Conservation (phyloP, 495 filamentous ascomycete species). For the Cladorrhinum samala region DNA sequence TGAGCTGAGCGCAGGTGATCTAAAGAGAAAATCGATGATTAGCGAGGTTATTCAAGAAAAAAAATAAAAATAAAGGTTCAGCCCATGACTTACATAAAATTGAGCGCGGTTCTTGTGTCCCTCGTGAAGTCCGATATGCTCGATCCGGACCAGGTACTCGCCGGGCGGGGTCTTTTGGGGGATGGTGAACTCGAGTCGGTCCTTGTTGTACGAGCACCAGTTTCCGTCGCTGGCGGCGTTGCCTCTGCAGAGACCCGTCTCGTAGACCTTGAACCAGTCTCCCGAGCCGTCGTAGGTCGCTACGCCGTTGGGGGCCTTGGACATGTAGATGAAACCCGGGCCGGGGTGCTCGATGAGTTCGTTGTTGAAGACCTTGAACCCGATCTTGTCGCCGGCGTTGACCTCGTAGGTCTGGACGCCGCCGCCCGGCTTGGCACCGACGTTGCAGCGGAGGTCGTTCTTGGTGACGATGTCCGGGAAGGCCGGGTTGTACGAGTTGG, state of each 20-base stretch:
- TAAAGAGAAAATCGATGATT: too few species aligned
- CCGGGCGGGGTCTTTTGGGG: slow-evolving; percentile 42
- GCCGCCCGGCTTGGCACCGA: slow-evolving; percentile 28
- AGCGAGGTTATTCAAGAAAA: too few species aligned
- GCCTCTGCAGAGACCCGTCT: slow-evolving; percentile 29
- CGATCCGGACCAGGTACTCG: slow-evolving; percentile 51
- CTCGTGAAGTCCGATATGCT: slow-evolving; percentile 52
- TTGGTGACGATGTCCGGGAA: slow-evolving; percentile 35
- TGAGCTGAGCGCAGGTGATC: slow-evolving; percentile 49
- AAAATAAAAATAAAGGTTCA: too few species aligned
- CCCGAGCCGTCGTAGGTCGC: slow-evolving; percentile 42
- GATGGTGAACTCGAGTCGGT: slow-evolving; percentile 44
- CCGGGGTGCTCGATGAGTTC: slow-evolving; percentile 44
- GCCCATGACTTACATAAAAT: too few species aligned
- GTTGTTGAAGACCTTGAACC: slow-evolving; percentile 41
- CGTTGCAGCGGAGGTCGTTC: slow-evolving; percentile 45
- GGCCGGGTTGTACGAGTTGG: slow-evolving; percentile 36
- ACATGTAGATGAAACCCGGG: slow-evolving; percentile 42
- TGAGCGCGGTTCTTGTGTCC: slow-evolving; percentile 34
- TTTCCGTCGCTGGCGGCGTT: slow-evolving; percentile 23
- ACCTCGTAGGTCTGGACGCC: slow-evolving; percentile 30
- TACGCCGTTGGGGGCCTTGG: slow-evolving; percentile 38
- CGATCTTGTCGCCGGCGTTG: slow-evolving; percentile 41
- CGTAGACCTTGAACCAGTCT: slow-evolving; percentile 49
- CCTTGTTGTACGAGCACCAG: slow-evolving; percentile 35